Conservation (phyloP, 805 yeast genomes). For the Priceomyces melissophilus region DNA sequence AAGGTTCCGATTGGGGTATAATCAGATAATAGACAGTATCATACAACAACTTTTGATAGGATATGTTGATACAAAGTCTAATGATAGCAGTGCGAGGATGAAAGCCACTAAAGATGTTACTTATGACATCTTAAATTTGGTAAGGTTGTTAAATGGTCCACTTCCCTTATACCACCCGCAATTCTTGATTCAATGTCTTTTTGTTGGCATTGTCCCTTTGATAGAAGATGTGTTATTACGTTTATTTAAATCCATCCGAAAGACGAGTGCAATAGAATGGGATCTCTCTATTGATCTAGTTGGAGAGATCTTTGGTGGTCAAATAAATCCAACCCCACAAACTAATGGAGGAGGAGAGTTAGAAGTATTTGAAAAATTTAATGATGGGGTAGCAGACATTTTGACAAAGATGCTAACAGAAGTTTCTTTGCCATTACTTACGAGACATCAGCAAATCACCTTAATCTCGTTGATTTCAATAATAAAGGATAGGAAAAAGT, state of each 20-base stretch:
- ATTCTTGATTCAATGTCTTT: constrained; percentile 69
- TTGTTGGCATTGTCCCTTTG: constrained; percentile 53
- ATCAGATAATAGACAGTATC: constrained; percentile 48
- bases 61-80: constrained; percentile 11
- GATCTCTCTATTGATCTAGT: constrained; percentile 27
- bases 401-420: constrained; percentile 60
- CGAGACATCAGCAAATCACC: constrained; percentile 90
- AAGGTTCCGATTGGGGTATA: constrained; percentile 33
- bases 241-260: constrained; percentile 51
- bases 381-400: constrained; percentile 39
- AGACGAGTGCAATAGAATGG: constrained; percentile 27
- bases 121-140: constrained; percentile 60
- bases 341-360: constrained; percentile 5
- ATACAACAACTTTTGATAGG: constrained; percentile 39
- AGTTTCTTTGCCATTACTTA: constrained; percentile 70
- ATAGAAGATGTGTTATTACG: constrained; percentile 56
- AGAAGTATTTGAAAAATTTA: constrained; percentile 36
- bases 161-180: constrained; percentile 91
- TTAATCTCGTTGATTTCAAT: constrained; percentile 67
- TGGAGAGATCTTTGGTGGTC: constrained; percentile 2
- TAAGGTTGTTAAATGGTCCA: constrained; percentile 81
- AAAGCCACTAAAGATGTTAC: constrained; percentile 13
- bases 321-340: not conserved
- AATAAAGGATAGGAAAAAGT: constrained; percentile 50
- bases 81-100: constrained; percentile 28